A percentile compares a stretch with the other conserved stretches of the same genome.
Conservation (phyloP, 805 yeast species). For the Kodamaea hsintzibuensis region DNA sequence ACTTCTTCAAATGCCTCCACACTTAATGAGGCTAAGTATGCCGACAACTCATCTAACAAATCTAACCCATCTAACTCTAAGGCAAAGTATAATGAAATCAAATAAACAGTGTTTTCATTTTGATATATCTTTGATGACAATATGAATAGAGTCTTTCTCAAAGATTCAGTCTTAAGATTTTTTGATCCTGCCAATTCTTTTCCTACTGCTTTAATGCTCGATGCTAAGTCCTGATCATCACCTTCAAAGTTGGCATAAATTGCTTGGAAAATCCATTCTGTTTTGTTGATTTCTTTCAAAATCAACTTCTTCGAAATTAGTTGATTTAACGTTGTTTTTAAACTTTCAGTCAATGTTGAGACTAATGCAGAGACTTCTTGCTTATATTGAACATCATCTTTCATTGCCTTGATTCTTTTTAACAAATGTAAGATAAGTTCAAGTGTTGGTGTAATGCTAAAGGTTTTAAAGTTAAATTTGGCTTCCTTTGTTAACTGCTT, state of each 20-base stretch:
- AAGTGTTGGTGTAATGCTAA: conserved; percentile 3
- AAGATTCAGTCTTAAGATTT: not conserved
- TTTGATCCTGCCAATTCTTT: not conserved
- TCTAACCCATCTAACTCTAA: conserved; percentile 5
- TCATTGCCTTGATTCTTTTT: not conserved
- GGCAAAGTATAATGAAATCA: conserved; percentile 8
- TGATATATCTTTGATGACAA: conserved; percentile 3
- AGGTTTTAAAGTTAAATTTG: not conserved
- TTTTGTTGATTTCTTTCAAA: not conserved
- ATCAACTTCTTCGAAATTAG: conserved; percentile 1
- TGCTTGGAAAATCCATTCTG: conserved; percentile 4
- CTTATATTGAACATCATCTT: not conserved
- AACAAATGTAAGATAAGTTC: conserved; percentile 9
- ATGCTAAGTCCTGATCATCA: not conserved
- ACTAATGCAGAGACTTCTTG: not conserved
- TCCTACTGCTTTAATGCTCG: conserved; percentile 1
- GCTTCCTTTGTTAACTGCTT: not conserved
- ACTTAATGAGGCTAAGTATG: not conserved
- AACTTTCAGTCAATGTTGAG: conserved; percentile 4
- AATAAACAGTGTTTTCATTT: not conserved
- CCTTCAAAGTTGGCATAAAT: not conserved
- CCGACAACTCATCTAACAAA: not conserved
- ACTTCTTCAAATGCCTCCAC: not conserved
- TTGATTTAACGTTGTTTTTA: conserved; percentile 1
- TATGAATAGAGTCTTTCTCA: not conserved